These are phyloP conservation scores for Blastocystis sp. DNA, from an alignment of 352 stramenopile genomes.

Conservation along the genomic window DNA sequence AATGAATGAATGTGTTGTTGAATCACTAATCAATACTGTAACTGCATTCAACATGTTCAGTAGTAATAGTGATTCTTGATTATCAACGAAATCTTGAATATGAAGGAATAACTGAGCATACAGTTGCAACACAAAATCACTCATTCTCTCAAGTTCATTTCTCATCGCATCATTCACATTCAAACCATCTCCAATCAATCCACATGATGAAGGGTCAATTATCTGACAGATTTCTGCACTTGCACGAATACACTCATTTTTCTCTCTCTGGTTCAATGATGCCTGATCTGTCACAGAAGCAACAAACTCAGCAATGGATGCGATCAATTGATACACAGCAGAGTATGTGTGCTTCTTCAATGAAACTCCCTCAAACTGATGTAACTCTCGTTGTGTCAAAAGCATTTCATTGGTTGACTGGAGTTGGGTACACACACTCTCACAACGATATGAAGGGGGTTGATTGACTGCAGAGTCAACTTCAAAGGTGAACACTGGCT, in stretches of 20 bases:
- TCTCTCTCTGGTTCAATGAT: neutral
- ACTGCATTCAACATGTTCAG: neutral
- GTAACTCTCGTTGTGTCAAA: neutral
- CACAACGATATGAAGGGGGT: neutral
- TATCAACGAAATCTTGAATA: neutral
- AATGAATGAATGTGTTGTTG: no score
- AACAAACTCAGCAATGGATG: neutral
- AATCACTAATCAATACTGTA: neutral
- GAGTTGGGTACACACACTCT: neutral
- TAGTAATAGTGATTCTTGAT: neutral
- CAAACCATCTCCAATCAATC: neutral
- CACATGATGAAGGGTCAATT: neutral
- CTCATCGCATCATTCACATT: neutral
- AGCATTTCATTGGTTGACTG: neutral
- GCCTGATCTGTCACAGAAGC: no score
- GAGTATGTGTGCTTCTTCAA: neutral
- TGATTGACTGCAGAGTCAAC: no score
- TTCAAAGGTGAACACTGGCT: no score
- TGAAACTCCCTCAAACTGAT: neutral
- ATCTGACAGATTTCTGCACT: conserved; percentile 24
- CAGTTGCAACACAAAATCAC: neutral
- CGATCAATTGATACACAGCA: neutral
- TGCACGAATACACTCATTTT: neutral
- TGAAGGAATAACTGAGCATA: neutral
- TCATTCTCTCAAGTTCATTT: neutral